A percentile compares a stretch with the other conserved stretches of the same genome.
phyloP scores from a whole-genome alignment of 495 filamentous ascomycete genomes.

The Articulospora tetracladia region DNA sequence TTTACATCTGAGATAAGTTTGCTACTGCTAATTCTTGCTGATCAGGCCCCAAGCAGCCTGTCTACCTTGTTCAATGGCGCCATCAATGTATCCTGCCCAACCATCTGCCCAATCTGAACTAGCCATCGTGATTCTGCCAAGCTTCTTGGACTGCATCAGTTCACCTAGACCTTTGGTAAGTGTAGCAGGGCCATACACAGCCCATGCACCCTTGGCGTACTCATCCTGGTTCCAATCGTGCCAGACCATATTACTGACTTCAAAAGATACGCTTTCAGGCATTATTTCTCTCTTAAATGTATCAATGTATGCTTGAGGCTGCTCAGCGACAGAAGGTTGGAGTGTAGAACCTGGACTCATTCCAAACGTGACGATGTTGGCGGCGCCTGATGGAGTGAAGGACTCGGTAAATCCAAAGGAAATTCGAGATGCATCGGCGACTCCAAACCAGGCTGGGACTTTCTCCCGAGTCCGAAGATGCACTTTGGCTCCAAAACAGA shows the following conservation, averaged over 20 bases:
- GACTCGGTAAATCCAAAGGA: no score
- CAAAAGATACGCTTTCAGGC: no score
- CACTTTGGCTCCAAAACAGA: no score
- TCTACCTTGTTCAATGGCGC: conserved; percentile 1
- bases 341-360: no score
- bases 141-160: not conserved
- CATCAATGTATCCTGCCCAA: conserved; percentile 7
- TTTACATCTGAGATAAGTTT: no score
- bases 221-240: conserved; percentile 8
- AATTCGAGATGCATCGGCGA: no score
- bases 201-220: conserved; percentile 7
- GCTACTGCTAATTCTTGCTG: no score
- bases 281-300: conserved; percentile 1
- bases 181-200: not conserved
- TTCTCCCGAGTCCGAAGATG: no score
- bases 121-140: not conserved
- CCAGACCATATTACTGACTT: conserved; percentile 11
- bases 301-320: conserved; percentile 1
- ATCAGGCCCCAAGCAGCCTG: not conserved
- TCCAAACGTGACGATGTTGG: no score
- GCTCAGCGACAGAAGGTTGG: conserved; percentile 1
- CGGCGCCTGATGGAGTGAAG: no score
- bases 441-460: no score
- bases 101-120: conserved; percentile 1
- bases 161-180: conserved; percentile 1